Base-by-base conservation (phyloP, 805 yeast genomes). In the Barnettozyma populi region DNA sequence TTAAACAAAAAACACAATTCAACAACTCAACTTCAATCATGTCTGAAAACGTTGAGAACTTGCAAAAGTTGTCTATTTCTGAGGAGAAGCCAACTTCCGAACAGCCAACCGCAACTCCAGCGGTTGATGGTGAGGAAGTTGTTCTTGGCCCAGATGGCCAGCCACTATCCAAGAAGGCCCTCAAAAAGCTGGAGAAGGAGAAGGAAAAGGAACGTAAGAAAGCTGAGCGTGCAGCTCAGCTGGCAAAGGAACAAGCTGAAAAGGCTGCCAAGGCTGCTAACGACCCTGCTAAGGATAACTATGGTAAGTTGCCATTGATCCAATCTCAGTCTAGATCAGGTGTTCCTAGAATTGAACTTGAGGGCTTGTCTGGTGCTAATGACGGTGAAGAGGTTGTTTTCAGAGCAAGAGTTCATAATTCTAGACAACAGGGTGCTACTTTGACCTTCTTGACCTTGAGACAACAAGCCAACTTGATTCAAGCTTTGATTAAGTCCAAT, bases 341-440 rank as follows among this genome's bases (percentile, higher is more conserved):
- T 41, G 72, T 74, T 46, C 62, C 70, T 57, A 81, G 98, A 69
- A 66, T 76, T 50, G 67, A 78, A 55, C 72, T 94, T 57, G 62
- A 66, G 43, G 72, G 75, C 35, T 72, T 86, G 57, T 72, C 79
- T 51, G 77, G 80, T 48, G 76, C 77, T 52, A 60, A 73, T 61
- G 95, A 82, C 53, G 96, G 92, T 49, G 77, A 82, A 57, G 79
- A 80, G 56, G 86, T 94, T 48, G 74, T 86, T 13, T 81, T 95
- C 73, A 83, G 99, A 71, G 98, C 98, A 41, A 82, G 99, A 72
- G 78, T 90, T 40, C 98, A 94, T 69, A 89, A 82, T 52, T 79
- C 92, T 13, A 86, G 99, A 74, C 86, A 89, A 64, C 98, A 92
- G 69, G 96, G 97, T 68, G 96, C 95, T 61, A 90, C 95, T 55